phyloP scores from a whole-genome alignment of 768 basidiomycete genomes.

The Peribolospora baueri region DNA sequence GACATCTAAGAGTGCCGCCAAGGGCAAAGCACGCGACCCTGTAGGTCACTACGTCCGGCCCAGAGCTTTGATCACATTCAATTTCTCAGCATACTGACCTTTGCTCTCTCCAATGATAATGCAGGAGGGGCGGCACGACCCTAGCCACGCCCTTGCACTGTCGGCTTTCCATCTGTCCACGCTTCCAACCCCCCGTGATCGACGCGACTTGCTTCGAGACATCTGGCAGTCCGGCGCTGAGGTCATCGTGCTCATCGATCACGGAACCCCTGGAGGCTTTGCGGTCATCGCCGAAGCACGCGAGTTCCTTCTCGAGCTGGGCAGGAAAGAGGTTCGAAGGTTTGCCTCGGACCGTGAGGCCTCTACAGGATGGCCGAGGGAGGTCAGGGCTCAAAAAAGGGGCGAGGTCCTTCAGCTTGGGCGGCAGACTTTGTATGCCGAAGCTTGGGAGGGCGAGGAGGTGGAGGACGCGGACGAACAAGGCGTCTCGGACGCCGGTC shows the following conservation, averaged over 20 bases:
- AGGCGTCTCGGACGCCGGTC: slow-evolving; percentile 3
- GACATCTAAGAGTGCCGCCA: no score
- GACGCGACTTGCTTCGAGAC: slow-evolving; percentile 45
- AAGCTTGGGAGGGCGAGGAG: neutral
- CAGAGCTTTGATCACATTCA: no score
- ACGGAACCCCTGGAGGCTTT: slow-evolving; percentile 51
- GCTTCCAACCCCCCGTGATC: slow-evolving; percentile 33
- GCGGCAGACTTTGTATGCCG: neutral
- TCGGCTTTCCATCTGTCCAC: slow-evolving; percentile 72
- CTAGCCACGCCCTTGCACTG: slow-evolving; percentile 31
- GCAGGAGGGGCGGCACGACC: no score
- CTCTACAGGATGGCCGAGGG: neutral
- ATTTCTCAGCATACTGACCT: no score
- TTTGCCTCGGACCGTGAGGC: slow-evolving; percentile 23
- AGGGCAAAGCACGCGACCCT: no score
- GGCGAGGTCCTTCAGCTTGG: neutral
- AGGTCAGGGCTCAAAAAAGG: neutral
- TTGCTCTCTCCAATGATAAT: no score
- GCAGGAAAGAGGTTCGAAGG: slow-evolving; percentile 27
- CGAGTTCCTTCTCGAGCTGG: slow-evolving; percentile 33
- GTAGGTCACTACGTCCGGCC: no score
- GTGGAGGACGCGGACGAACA: slow-evolving; percentile 21
- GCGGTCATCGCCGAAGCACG: slow-evolving; percentile 52
- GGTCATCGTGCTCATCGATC: slow-evolving; percentile 68
- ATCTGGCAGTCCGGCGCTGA: slow-evolving; percentile 85